Conservation (phyloP, 2,329 filamentous ascomycete genomes). For the Drechmeria coniospora region DNA sequence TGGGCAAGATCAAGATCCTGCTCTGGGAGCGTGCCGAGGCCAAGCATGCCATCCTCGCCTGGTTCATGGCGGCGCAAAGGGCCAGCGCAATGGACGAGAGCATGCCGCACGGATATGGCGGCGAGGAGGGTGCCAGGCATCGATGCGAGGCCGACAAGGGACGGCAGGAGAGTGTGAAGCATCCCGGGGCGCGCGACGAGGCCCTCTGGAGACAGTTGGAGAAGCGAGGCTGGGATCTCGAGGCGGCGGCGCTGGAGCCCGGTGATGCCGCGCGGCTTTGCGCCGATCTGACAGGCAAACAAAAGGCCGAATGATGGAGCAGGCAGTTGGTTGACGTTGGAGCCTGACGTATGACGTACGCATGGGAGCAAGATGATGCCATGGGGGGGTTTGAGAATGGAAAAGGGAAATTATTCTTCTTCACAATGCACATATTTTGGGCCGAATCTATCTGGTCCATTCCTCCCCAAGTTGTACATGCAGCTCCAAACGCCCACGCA, state of each 20-base stretch:
- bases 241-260: conserved; percentile 21
- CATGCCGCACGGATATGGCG: conserved; percentile 8
- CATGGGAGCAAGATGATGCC: too few species aligned
- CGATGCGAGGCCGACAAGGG: not conserved
- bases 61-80: conserved; percentile 22
- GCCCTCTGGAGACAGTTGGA: conserved; percentile 14
- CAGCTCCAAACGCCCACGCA: conserved; percentile 2
- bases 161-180: not conserved
- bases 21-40: conserved; percentile 16
- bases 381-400: too few species aligned
- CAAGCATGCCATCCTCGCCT: conserved; percentile 17
- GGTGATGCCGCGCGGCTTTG: conserved; percentile 19
- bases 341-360: too few species aligned
- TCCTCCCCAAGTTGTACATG: too few species aligned
- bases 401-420: too few species aligned
- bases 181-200: conserved; percentile 4
- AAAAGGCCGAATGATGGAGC: too few species aligned
- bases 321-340: too few species aligned
- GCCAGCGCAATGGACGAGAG: conserved; percentile 16
- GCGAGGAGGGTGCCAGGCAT: conserved; percentile 1
- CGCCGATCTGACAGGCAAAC: too few species aligned
- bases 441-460: too few species aligned
- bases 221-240: conserved; percentile 18
- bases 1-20: conserved; percentile 18
- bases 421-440: too few species aligned